Evolutionary conservation across 148 eudicot species (phyloP).

Genomic region (Amaranthus hypochondriacus): DNA sequence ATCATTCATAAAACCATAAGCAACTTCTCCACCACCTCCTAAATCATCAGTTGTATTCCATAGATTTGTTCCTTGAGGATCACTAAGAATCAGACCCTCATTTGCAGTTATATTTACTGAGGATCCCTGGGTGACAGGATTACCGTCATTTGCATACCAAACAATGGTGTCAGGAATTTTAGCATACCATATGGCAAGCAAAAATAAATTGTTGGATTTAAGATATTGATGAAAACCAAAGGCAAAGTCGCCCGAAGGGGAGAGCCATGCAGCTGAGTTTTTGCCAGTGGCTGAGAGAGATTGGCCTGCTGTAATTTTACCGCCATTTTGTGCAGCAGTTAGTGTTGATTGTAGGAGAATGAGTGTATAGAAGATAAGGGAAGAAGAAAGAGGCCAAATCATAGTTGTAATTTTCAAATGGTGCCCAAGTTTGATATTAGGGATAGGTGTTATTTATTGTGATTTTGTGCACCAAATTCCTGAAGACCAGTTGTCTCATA

Average conservation of each 20-base stretch:
- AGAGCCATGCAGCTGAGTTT: constrained; percentile 28
- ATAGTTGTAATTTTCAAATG: no score
- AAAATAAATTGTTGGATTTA: constrained; percentile 20
- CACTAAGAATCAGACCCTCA: constrained; percentile 36
- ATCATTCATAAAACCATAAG: constrained; percentile 35
- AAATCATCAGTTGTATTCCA: constrained; percentile 20
- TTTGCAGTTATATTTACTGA: constrained; percentile 25
- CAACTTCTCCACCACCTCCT: background rate
- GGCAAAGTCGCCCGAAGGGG: constrained; percentile 40
- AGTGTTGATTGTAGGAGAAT: constrained; percentile 3
- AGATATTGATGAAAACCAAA: constrained; percentile 38
- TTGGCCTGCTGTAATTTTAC: constrained; percentile 21
- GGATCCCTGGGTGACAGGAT: constrained; percentile 33
- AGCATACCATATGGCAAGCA: constrained; percentile 50
- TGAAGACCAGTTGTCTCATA: no score
- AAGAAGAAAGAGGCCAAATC: no score
- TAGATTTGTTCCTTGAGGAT: constrained; percentile 31
- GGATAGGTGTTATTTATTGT: no score
- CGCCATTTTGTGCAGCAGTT: constrained; percentile 23
- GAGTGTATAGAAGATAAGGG: background rate
- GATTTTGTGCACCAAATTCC: no score
- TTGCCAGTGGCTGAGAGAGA: constrained; percentile 25
- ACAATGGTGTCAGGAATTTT: constrained; percentile 46
- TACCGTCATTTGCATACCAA: constrained; percentile 37
- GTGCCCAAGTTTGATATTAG: no score